Percentiles rank a stretch among this genome's conserved stretches.
phyloP scores from a whole-genome alignment of 2,329 filamentous ascomycete species.

The Calonectria hongkongensis region DNA sequence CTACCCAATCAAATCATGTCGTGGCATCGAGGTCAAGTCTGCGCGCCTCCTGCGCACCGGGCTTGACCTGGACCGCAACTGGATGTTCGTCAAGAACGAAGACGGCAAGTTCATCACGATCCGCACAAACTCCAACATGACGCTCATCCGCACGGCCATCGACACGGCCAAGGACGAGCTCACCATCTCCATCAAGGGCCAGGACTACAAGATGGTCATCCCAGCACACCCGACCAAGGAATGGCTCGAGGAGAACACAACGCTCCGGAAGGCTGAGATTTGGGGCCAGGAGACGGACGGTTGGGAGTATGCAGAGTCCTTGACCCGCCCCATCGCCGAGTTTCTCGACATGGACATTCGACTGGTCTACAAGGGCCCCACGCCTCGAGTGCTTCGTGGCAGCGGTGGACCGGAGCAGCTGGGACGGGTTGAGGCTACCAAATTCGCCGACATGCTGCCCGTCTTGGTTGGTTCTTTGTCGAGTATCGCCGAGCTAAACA shows the following conservation, averaged over 20 bases:
- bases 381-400: conserved; percentile 71
- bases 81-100: conserved; percentile 78
- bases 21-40: conserved; percentile 73
- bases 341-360: conserved; percentile 74
- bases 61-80: conserved; percentile 77
- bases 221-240: conserved; percentile 71
- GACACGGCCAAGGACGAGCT: conserved; percentile 64
- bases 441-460: conserved; percentile 77
- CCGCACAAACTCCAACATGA: conserved; percentile 76
- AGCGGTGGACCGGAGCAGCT: conserved; percentile 73
- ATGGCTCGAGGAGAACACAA: conserved; percentile 74
- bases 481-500: conserved; percentile 75
- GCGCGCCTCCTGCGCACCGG: conserved; percentile 73
- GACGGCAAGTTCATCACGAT: conserved; percentile 77
- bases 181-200: conserved; percentile 66
- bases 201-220: conserved; percentile 65
- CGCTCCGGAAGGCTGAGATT: conserved; percentile 69
- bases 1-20: conserved; percentile 81
- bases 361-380: conserved; percentile 78
- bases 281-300: conserved; percentile 76
- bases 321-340: conserved; percentile 72
- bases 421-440: conserved; percentile 71
- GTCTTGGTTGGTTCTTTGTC: conserved; percentile 73
- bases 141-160: conserved; percentile 67
- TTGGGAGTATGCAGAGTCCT: conserved; percentile 69